Conservation (phyloP, 2,329 filamentous ascomycete species). For the Dactylonectria estremocensis region DNA sequence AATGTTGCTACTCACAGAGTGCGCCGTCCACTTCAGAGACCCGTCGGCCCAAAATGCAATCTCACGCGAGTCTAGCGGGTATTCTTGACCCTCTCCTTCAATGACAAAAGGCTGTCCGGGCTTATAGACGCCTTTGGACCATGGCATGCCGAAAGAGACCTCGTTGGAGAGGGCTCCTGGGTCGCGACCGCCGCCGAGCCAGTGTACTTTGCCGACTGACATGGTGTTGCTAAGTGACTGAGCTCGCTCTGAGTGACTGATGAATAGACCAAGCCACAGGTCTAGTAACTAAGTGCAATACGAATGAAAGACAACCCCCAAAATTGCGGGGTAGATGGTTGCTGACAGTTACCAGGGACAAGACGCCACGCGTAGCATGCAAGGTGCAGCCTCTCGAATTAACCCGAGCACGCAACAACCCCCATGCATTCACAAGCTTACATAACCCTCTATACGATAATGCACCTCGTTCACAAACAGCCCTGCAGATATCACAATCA, state of each 20-base stretch:
- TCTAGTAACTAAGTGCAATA: too few relatives aligned
- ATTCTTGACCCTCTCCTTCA: constrained; percentile 5
- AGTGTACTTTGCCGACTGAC: constrained; percentile 27
- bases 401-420: too few relatives aligned
- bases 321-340: too few relatives aligned
- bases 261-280: neutral
- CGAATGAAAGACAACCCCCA: too few relatives aligned
- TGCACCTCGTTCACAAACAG: too few relatives aligned
- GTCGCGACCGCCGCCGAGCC: constrained; percentile 20
- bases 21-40: constrained; percentile 73
- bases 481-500: neutral
- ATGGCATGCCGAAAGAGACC: constrained; percentile 38
- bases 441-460: too few relatives aligned
- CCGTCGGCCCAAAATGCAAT: constrained; percentile 66
- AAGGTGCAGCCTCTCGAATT: too few relatives aligned
- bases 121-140: constrained; percentile 33
- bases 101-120: constrained; percentile 36
- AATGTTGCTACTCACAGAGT: constrained; percentile 64
- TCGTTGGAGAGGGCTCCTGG: constrained; percentile 22
- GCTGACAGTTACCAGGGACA: too few relatives aligned
- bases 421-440: too few relatives aligned
- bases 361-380: too few relatives aligned
- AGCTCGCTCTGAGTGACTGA: neutral
- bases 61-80: constrained; percentile 36
- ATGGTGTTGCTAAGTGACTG: constrained; percentile 15